Percentiles rank a stretch among this genome's conserved stretches.
Evolutionary conservation across 116 monocot genomes (phyloP).

Genomic region (Trichopus zeylanicus): DNA sequence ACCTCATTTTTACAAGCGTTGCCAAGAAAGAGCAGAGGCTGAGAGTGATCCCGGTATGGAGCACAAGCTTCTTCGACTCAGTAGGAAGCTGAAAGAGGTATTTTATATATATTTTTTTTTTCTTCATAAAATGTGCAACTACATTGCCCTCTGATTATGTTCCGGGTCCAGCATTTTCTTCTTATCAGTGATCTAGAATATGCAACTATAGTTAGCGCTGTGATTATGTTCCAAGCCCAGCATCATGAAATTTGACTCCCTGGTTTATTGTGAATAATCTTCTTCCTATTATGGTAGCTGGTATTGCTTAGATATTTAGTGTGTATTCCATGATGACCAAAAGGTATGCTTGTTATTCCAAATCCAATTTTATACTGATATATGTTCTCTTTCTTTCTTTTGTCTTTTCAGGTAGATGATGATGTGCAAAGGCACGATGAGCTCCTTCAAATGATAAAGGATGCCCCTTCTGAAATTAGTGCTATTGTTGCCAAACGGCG

Average conservation of each 20-base stretch:
- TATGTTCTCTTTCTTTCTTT: background rate
- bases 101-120: too few species aligned
- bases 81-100: conserved; percentile 95
- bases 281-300: background rate
- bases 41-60: conserved; percentile 74
- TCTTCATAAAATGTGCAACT: too few species aligned
- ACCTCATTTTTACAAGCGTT: conserved; percentile 73
- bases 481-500: conserved; percentile 53
- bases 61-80: conserved; percentile 74
- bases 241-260: too few species aligned
- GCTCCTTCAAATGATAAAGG: conserved; percentile 55
- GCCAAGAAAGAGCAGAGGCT: conserved; percentile 71
- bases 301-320: too few species aligned
- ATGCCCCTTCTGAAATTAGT: conserved; percentile 41
- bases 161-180: too few species aligned
- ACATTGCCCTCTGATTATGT: too few species aligned
- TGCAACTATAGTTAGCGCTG: background rate
- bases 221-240: too few species aligned
- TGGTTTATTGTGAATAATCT: background rate
- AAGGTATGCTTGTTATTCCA: background rate
- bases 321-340: too few species aligned
- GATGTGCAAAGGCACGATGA: conserved; percentile 88
- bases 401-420: conserved; percentile 61
- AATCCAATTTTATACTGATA: background rate
- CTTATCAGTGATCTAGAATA: too few species aligned